These are phyloP conservation scores for Hordeum marinum DNA, from an alignment of 176 grass and related monocot species.

Conservation along the genomic window DNA sequence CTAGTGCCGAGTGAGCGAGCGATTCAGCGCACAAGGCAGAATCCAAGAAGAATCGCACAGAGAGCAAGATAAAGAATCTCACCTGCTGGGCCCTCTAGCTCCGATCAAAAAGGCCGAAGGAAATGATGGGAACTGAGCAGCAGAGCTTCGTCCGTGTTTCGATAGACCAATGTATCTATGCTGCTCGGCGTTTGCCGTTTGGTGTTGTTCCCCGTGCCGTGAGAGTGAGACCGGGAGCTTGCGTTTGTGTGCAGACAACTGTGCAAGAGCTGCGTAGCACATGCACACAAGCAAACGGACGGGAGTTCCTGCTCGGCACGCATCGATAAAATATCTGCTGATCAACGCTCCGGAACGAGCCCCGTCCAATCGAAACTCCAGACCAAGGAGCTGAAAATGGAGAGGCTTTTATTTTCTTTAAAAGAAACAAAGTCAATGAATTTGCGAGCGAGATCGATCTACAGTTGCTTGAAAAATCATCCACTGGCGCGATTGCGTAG, in stretches of 20 bases:
- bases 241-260: neutral
- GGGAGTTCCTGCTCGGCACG: neutral
- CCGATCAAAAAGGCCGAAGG: too few relatives aligned
- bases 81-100: neutral
- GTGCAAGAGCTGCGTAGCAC: too few relatives aligned
- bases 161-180: too few relatives aligned
- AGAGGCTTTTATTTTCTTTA: neutral
- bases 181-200: too few relatives aligned
- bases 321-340: neutral
- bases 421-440: neutral
- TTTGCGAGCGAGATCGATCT: neutral
- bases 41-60: neutral
- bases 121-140: too few relatives aligned
- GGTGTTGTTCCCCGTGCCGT: too few relatives aligned
- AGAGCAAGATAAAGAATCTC: neutral
- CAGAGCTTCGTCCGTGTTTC: too few relatives aligned
- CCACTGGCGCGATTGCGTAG: neutral
- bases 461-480: neutral
- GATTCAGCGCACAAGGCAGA: slow-evolving; percentile 2
- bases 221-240: too few relatives aligned
- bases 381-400: neutral
- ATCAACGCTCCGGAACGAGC: neutral
- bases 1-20: neutral
- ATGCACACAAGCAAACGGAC: neutral
- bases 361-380: neutral